Conservation (phyloP, 2,329 filamentous ascomycete species). For the Pseudopyricularia cyperi region DNA sequence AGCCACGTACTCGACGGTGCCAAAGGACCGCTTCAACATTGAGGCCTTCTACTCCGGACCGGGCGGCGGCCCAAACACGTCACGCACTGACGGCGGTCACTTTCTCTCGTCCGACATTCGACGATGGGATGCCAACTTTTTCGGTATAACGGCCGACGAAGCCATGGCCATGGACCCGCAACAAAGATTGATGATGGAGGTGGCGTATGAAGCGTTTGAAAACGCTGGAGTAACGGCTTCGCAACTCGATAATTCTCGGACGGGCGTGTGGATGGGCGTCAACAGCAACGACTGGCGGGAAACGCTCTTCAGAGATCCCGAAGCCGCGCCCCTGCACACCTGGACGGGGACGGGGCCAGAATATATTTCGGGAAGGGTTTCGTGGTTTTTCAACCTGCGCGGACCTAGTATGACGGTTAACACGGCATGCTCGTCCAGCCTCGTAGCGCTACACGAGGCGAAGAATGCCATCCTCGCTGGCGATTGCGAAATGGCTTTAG, state of each 20-base stretch:
- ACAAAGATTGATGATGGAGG: slow-evolving; percentile 6
- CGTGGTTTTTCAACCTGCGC: slow-evolving; percentile 16
- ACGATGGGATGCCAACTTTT: slow-evolving; percentile 17
- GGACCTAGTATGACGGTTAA: slow-evolving; percentile 8
- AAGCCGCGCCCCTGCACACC: background rate
- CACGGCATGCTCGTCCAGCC: slow-evolving; percentile 8
- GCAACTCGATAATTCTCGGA: slow-evolving; percentile 7
- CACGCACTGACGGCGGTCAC: background rate
- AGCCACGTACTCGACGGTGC: slow-evolving; percentile 50
- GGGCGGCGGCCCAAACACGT: background rate
- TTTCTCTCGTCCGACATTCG: slow-evolving; percentile 4
- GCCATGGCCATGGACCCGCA: slow-evolving; percentile 14
- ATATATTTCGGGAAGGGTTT: slow-evolving; percentile 26
- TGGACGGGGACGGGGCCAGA: slow-evolving; percentile 15
- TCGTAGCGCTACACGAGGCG: slow-evolving; percentile 6
- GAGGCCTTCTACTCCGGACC: slow-evolving; percentile 41
- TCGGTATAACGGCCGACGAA: slow-evolving; percentile 15
- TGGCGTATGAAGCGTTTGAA: slow-evolving; percentile 8
- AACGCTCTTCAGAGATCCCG: background rate
- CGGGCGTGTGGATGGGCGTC: slow-evolving; percentile 11
- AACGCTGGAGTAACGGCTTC: slow-evolving; percentile 7
- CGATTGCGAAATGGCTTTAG: slow-evolving; percentile 3
- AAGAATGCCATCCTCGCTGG: slow-evolving; percentile 14
- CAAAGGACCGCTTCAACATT: slow-evolving; percentile 53
- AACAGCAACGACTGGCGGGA: slow-evolving; percentile 9